Evolutionary conservation across 345 rosid genomes (phyloP), one percentile per base, ranked within the genome.

Genomic region (Euphorbia pulcherrima): DNA sequence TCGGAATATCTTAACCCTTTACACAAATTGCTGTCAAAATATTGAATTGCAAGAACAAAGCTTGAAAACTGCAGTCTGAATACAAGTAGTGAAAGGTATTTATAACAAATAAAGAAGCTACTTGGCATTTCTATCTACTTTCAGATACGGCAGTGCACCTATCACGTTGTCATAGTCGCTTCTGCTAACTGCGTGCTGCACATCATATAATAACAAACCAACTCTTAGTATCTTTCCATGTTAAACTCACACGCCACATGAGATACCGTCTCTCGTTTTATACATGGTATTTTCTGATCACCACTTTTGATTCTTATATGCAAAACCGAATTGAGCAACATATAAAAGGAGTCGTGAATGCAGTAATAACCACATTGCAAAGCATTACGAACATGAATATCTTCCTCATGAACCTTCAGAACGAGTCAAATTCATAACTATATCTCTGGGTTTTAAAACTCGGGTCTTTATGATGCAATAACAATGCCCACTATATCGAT

Each of bases 141-240:
- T 88, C 65, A 93, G 83, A 74, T 93, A 93, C 0, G 97, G 97
- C 68, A 93, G 52, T 48, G 89, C 89, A 0, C 96, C 92, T 0
- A 90, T 85, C 72, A 93, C 96, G 3, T 93, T 93, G 82, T 93
- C 85, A 23, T 93, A 93, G 84, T 93, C 98, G 23, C 96, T 90
- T 75, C 87, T 76, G 86, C 60, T 77, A 57, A 93, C 97, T 1
- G 64, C 73, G 5, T 60, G 70, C 98, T 90, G 90, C 72, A 69
- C 21, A 66, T 6, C 46, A 33, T 3, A 33, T 2, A 2, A 33
- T 2, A 33, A 33, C 37, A 33, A 33, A n/a, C n/a, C n/a, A n/a
- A n/a, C n/a, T n/a, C n/a, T n/a, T n/a, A n/a, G n/a, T n/a, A n/a
- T n/a, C n/a, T n/a, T n/a, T n/a, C n/a, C n/a, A n/a, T n/a, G n/a